Percentiles rank a stretch among this genome's conserved stretches.
Conservation (phyloP, 176 grass and related monocot genomes). For the Carex littledalei region DNA sequence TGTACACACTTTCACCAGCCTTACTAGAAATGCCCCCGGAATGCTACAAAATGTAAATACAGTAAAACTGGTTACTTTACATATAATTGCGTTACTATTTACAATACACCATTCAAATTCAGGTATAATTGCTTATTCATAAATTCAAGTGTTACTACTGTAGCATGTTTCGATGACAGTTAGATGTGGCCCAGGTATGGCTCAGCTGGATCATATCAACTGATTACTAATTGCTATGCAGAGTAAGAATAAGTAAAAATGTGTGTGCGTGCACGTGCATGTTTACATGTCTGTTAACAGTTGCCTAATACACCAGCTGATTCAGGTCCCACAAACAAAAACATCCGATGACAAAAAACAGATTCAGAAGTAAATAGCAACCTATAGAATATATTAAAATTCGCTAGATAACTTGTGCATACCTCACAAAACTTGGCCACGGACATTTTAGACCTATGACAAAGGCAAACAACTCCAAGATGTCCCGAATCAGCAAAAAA, state of each 20-base stretch:
- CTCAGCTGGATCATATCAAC: neutral
- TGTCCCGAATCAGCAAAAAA: slow-evolving; percentile 49
- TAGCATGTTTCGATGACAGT: neutral
- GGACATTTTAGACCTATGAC: slow-evolving; percentile 73
- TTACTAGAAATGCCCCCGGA: slow-evolving; percentile 57
- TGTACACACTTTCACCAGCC: slow-evolving; percentile 67
- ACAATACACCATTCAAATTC: neutral
- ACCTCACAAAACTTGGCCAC: slow-evolving; percentile 92
- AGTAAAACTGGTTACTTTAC: slow-evolving; percentile 9
- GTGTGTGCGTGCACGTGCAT: neutral
- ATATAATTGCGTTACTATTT: neutral
- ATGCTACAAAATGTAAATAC: slow-evolving; percentile 54
- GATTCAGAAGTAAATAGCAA: neutral
- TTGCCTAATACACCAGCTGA: neutral
- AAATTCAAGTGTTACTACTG: neutral
- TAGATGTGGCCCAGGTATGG: neutral
- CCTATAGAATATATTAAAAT: neutral
- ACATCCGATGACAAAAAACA: slow-evolving; percentile 18
- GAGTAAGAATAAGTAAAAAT: neutral
- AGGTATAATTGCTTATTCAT: neutral
- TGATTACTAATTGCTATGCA: neutral
- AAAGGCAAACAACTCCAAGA: slow-evolving; percentile 74
- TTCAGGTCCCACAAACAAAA: slow-evolving; percentile 10
- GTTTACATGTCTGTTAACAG: neutral
- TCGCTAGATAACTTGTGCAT: neutral